Conservation (phyloP, 148 eudicot genomes). For the Persicaria maculosa region DNA sequence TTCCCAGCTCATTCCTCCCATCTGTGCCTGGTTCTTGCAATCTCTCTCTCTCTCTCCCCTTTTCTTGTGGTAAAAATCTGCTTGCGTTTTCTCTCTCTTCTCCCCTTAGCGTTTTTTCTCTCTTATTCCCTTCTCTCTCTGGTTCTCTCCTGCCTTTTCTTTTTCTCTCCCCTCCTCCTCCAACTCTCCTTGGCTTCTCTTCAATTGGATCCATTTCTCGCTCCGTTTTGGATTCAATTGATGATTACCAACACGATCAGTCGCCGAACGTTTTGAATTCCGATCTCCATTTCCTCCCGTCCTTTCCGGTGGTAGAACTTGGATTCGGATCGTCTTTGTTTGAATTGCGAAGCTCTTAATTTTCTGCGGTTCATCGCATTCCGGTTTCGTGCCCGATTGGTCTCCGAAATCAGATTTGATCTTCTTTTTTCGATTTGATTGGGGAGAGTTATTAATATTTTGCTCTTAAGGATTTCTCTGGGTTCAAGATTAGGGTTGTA, state of each 20-base stretch:
- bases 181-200: constrained; percentile 10
- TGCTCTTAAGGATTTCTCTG: not conserved
- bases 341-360: constrained; percentile 1
- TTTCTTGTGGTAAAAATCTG: constrained; percentile 7
- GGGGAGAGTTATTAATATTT: constrained; percentile 5
- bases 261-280: constrained; percentile 10
- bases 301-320: not conserved
- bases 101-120: constrained; percentile 9
- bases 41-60: not conserved
- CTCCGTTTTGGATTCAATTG: constrained; percentile 12
- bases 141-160: not conserved
- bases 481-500: not conserved
- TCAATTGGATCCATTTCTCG: constrained; percentile 14
- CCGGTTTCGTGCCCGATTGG: constrained; percentile 10
- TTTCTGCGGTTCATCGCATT: not conserved
- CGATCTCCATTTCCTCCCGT: not conserved
- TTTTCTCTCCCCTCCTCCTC: constrained; percentile 5
- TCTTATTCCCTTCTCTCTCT: not conserved
- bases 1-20: not conserved
- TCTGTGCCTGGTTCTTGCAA: constrained; percentile 2
- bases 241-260: constrained; percentile 4
- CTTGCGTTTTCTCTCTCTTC: constrained; percentile 10
- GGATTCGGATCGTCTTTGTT: not conserved
- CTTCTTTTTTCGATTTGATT: not conserved
- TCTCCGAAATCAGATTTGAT: constrained; percentile 2